These are phyloP conservation scores for Fragosphaeria purpurea DNA, from an alignment of 2,329 filamentous ascomycete genomes.

Conservation along the genomic window DNA sequence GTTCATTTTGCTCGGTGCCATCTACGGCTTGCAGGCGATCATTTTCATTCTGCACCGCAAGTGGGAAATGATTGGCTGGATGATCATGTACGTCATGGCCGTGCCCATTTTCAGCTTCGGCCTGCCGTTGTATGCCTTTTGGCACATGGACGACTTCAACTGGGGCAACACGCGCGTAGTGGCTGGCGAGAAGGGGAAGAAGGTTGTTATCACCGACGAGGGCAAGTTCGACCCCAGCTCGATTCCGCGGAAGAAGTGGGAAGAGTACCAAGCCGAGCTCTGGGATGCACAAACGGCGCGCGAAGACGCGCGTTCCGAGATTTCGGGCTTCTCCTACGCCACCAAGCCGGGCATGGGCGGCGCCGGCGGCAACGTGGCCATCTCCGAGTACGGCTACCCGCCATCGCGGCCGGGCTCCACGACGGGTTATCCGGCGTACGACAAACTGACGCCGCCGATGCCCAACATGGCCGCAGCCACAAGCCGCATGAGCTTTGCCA, in stretches of 20 bases:
- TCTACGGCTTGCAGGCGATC: conserved; percentile 92
- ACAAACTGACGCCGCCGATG: conserved; percentile 32
- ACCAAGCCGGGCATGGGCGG: conserved; percentile 56
- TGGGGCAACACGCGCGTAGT: conserved; percentile 99
- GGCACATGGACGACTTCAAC: conserved; percentile 99
- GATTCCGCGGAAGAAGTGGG: conserved; percentile 98
- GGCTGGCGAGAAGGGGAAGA: conserved; percentile 83
- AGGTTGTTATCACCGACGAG: conserved; percentile 89
- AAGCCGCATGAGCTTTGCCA: conserved; percentile 68
- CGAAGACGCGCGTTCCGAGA: conserved; percentile 71
- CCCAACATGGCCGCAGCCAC: conserved; percentile 38
- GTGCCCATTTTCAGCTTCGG: conserved; percentile 87
- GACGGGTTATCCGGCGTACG: conserved; percentile 38
- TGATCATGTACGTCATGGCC: conserved; percentile 88
- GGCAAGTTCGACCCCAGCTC: conserved; percentile 91
- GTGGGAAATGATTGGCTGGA: conserved; percentile 99
- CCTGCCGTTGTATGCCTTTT: conserved; percentile 89
- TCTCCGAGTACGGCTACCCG: conserved; percentile 60
- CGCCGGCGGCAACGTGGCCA: conserved; percentile 34
- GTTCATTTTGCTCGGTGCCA: conserved; percentile 84
- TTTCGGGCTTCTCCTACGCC: conserved; percentile 89
- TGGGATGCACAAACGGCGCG: conserved; percentile 90
- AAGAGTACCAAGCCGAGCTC: conserved; percentile 95
- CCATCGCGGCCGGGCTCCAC: conserved; percentile 45
- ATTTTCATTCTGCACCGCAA: conserved; percentile 95